Percentiles rank a stretch among this genome's conserved stretches.
Evolutionary conservation across 2,329 filamentous ascomycete genomes (phyloP).

Genomic region (Colletotrichum truncatum): DNA sequence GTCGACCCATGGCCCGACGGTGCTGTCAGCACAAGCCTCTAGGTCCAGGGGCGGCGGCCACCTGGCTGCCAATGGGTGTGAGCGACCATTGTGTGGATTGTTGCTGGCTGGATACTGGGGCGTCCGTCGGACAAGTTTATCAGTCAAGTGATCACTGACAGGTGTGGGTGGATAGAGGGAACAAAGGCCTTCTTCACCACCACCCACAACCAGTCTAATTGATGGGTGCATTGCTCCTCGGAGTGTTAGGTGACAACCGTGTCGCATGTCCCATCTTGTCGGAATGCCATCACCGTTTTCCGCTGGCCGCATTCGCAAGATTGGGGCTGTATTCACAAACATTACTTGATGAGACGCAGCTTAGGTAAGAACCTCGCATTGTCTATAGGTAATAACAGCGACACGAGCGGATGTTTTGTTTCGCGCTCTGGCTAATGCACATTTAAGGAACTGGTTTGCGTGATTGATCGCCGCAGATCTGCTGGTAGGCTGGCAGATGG

Average conservation of each 20-base stretch:
- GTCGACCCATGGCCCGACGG: slow-evolving; percentile 19
- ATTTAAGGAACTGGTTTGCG: background rate
- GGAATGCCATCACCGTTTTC: background rate
- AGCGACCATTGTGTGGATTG: slow-evolving; percentile 3
- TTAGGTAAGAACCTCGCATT: background rate
- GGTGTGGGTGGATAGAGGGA: slow-evolving; percentile 22
- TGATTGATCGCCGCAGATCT: slow-evolving; percentile 18
- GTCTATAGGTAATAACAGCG: background rate
- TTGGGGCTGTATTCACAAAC: too few relatives aligned
- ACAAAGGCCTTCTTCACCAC: slow-evolving; percentile 19
- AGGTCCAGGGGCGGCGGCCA: slow-evolving; percentile 13
- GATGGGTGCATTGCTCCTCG: background rate
- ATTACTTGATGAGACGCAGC: too few relatives aligned
- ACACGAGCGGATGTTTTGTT: slow-evolving; percentile 24
- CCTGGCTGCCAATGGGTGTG: background rate
- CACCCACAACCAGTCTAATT: background rate
- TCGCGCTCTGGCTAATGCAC: slow-evolving; percentile 1
- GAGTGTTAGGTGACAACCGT: background rate
- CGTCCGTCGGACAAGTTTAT: slow-evolving; percentile 7
- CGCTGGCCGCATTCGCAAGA: too few relatives aligned
- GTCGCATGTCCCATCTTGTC: background rate
- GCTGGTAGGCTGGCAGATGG: slow-evolving; percentile 1
- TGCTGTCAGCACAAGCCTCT: slow-evolving; percentile 28
- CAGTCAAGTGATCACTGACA: slow-evolving; percentile 28
- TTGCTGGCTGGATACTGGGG: slow-evolving; percentile 13